Base-by-base conservation (phyloP, 805 yeast genomes). In the Metschnikowia similis region DNA sequence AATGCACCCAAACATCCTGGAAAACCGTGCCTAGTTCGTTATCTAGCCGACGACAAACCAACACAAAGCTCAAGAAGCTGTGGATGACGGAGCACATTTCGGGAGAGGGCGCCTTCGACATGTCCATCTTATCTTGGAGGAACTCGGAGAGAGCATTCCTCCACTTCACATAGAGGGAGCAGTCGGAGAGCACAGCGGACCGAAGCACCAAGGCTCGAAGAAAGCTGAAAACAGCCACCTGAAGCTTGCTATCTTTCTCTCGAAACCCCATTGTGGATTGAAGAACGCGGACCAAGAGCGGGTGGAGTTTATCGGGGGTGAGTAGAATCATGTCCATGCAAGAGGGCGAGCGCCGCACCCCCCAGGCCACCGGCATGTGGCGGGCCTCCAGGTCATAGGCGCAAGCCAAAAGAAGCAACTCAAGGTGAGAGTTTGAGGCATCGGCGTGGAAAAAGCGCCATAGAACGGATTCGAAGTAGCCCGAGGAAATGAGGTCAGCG, bases 371-470 rank as follows among this genome's bases (percentile, higher is more conserved):
- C 17, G 8, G 5, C 26, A 16, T 8, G 6, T 4, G 21, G 21
- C 21, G 21, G 21, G 28, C 30, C 37, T 26, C 37, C 36, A 41
- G 32, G 17, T 54, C 59, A 13, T 35, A 43, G 29, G 55, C 58
- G 31, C 56, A 56, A 8, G 48, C 27, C 17, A 47, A 37, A 4
- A 66, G 61, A 8, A 75, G 59, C 42, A 69, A 56, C 35, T 70
- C 69, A 4, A 77, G 60, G 55, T 77, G 81, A 28, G 65, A 68
- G 41, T 66, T 59, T 2, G 76, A 63, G 8, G 69, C 64, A 50
- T 75, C 77, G 9, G 61, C 62, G 44, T 70, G 69, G 50, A 75
- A 74, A 38, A 61, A 54, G 10, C 64, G 65, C 82, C 81, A 79
- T 11, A 74, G 60, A 26, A 69, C 66, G n/a, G 60, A 53, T 16